Base-by-base conservation (phyloP, 768 basidiomycete genomes). In the Candolleomyces eurysporus region DNA sequence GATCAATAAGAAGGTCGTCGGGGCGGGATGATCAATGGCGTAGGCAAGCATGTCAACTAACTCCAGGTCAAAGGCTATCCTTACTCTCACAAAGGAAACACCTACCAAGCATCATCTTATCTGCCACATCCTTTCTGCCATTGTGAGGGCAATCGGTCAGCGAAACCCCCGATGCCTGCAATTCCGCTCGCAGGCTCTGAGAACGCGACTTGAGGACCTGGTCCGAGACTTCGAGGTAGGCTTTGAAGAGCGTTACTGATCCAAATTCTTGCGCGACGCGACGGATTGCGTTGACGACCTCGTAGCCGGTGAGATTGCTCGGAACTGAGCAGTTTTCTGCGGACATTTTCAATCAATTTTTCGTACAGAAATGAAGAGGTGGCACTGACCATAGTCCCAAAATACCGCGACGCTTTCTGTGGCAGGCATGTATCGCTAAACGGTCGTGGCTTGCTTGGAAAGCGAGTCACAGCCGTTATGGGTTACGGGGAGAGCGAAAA, bases 1-100 rank as follows among this genome's bases (percentile, higher is more conserved):
- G 64, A 90, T 85, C 36, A 91, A 73, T 42, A 89, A 70, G 65
- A 89, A 73, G 16, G 86, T 87, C 36, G 64, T 51, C 0, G 69
- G 68, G 1, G 69, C 79, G 66, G 61, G 81, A 62, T 82, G 80
- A 71, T 90, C 88, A 67, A 87, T 71, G 19, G 69, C 71, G 61
- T 73, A 61, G 7, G 66, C 63, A 54, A 70, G 66, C 68, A 73
- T 72, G 51, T 72, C 68, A 30, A 68, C 69, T 72, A 8, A 16
- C 17, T 36, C 54, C 30, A 30, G 31, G 32, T 39, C 19, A 42
- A 16, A 39, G 17, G 5, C 21, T 32, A 48, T 17, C 42, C 36
- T 21, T 2, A 21, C 3, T 46, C 13, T 21, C 7, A 46, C 17
- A 46, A 46, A 17, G 14, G 19, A 9, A 46, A 61, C 39, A 65